Evolutionary conservation across 2,329 filamentous ascomycete genomes (phyloP).

Genomic region (Thielaviopsis musarum): DNA sequence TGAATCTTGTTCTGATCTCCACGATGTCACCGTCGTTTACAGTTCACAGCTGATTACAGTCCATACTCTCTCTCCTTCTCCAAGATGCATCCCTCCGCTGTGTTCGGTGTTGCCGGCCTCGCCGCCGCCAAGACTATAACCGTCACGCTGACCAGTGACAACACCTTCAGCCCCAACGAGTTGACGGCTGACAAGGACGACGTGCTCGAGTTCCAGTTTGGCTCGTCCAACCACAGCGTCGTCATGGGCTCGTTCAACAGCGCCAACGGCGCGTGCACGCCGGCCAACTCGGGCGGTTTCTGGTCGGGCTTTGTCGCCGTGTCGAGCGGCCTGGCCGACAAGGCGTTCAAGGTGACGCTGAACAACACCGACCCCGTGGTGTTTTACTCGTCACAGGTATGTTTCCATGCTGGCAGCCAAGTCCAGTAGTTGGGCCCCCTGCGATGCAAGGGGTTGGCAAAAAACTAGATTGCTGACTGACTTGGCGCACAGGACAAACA

Average conservation of each 20-base stretch:
- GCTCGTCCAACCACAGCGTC: conserved; percentile 33
- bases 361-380: conserved; percentile 18
- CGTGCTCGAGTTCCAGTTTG: conserved; percentile 37
- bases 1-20: background rate
- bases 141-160: conserved; percentile 26
- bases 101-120: conserved; percentile 1
- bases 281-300: conserved; percentile 24
- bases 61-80: background rate
- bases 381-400: conserved; percentile 17
- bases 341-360: conserved; percentile 17
- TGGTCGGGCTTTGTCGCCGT: conserved; percentile 26
- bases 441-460: no score
- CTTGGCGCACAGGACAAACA: conserved; percentile 12
- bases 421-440: no score
- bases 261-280: conserved; percentile 23
- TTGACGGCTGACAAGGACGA: conserved; percentile 29
- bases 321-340: conserved; percentile 9
- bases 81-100: conserved; percentile 3
- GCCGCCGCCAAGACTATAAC: conserved; percentile 16
- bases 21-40: no score
- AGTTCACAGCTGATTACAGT: no score
- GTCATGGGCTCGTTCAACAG: conserved; percentile 23
- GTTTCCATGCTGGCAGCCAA: background rate
- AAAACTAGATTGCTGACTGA: no score
- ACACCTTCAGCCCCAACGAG: conserved; percentile 26